Conservation (phyloP, 768 basidiomycete species). For the Xerocomellus dryophilus region DNA sequence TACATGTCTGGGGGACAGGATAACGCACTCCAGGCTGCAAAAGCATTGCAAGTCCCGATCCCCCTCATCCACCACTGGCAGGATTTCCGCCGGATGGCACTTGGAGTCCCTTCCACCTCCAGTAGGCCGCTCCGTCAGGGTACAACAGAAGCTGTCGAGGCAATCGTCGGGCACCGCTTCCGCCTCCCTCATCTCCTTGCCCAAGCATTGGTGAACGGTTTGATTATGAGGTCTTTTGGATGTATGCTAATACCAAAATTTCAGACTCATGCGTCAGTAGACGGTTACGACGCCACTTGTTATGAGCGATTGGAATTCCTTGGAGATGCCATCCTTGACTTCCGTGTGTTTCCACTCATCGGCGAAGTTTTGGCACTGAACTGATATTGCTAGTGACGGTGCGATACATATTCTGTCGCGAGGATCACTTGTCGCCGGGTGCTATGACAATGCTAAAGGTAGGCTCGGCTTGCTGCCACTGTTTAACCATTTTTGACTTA, state of each 20-base stretch:
- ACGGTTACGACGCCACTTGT: conserved; percentile 51
- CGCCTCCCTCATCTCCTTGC: conserved; percentile 59
- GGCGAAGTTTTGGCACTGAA: background rate
- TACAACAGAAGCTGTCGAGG: conserved; percentile 55
- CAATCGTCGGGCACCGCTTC: conserved; percentile 62
- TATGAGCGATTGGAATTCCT: conserved; percentile 83
- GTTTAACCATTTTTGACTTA: background rate
- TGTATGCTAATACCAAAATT: conserved; percentile 9
- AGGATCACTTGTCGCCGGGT: conserved; percentile 66
- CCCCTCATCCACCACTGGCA: conserved; percentile 64
- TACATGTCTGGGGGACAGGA: conserved; percentile 73
- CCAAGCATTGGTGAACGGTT: conserved; percentile 63
- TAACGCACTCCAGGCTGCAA: conserved; percentile 58
- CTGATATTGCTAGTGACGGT: conserved; percentile 56
- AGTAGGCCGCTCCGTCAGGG: conserved; percentile 46
- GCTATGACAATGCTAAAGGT: conserved; percentile 80
- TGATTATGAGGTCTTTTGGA: background rate
- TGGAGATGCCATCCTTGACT: conserved; percentile 84
- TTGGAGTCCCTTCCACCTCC: conserved; percentile 42
- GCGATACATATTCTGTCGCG: conserved; percentile 61
- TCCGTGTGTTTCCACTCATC: conserved; percentile 47
- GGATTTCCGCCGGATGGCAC: conserved; percentile 55
- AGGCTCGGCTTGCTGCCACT: background rate
- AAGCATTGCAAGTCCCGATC: conserved; percentile 64
- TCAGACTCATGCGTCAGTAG: conserved; percentile 67